Evolutionary conservation across 1,139 yeast genomes (phyloP), one percentile per base, ranked within the genome.

Genomic region (Tardiomyces digboiensis): DNA sequence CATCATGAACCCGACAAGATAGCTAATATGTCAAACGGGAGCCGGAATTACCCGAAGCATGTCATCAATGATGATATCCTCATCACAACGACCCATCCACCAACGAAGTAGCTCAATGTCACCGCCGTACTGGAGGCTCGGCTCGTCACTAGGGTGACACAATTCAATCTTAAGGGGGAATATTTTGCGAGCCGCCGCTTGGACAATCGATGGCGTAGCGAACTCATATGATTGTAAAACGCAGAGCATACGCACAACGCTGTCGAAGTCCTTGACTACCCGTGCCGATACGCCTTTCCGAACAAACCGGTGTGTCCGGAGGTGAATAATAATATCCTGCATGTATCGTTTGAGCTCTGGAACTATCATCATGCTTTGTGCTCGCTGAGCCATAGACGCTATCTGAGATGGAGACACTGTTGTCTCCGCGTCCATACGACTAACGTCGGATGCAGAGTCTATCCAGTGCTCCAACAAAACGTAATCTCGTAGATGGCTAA

Each of bases 271-370:
- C 4, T 56, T 50, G 13, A 70, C 59, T 1, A 71, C 62, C 43
- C 61, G 58, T 0, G 80, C 75, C 0, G 78, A 70, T 1, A 76
- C 56, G 0, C 83, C 83, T 1, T 68, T 65, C 6, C 61, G 52
- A 2, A 76, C 74, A 52, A 76, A 67, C 33, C 82, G 57, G 49
- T 77, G 80, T 43, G 69, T 67, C 36, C 83, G 61, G 2, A 73
- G 53, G 51, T 69, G 73, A 2, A 76, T 63, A 2, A 75, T 58
- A 18, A 78, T 65, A 54, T 78, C 82, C 49, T 75, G 74, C 53
- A 75, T 69, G 52, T 77, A 78, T n/a, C 78, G 58, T 39, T 57
- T 56, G 36, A 78, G 61, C 43, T 77, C 81, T 0, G 76, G 69
- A 1, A 66, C 64, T 14, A 74, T 57, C 1, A 54, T 54, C 8